phyloP scores from a whole-genome alignment of 345 rosid genomes.

The Pistacia atlantica region DNA sequence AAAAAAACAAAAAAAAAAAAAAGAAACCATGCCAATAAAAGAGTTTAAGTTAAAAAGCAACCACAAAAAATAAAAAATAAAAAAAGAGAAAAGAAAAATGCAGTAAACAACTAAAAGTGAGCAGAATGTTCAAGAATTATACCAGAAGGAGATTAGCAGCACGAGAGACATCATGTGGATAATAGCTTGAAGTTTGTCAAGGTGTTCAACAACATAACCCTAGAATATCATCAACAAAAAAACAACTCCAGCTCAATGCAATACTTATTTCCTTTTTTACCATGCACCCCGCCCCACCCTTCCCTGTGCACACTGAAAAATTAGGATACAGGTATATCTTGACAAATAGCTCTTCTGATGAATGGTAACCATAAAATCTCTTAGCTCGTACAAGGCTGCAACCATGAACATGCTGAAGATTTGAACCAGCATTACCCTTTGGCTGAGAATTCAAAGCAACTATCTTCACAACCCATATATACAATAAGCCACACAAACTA shows the following conservation, averaged over 20 bases:
- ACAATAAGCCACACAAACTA: slow-evolving; percentile 7
- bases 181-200: slow-evolving; percentile 60
- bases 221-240: slow-evolving; percentile 9
- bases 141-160: slow-evolving; percentile 74
- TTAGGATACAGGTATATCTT: slow-evolving; percentile 91
- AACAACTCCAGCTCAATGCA: slow-evolving; percentile 16
- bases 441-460: slow-evolving; percentile 49
- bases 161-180: slow-evolving; percentile 79
- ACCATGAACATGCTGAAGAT: slow-evolving; percentile 84
- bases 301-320: slow-evolving; percentile 13
- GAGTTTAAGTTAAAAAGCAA: not conserved
- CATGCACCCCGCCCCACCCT: too few species aligned
- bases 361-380: slow-evolving; percentile 86
- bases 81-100: not conserved
- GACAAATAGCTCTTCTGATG: slow-evolving; percentile 83
- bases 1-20: not conserved
- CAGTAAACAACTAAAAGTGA: not conserved
- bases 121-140: slow-evolving; percentile 22
- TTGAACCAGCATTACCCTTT: slow-evolving; percentile 64
- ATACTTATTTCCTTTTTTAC: not conserved
- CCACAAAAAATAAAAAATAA: not conserved
- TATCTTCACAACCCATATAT: slow-evolving; percentile 13
- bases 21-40: not conserved
- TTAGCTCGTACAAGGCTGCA: slow-evolving; percentile 80
- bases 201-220: slow-evolving; percentile 32